Evolutionary conservation across 2,329 filamentous ascomycete species (phyloP), one percentile per base, ranked within the genome.

Genomic region (Cordyceps fumosorosea): DNA sequence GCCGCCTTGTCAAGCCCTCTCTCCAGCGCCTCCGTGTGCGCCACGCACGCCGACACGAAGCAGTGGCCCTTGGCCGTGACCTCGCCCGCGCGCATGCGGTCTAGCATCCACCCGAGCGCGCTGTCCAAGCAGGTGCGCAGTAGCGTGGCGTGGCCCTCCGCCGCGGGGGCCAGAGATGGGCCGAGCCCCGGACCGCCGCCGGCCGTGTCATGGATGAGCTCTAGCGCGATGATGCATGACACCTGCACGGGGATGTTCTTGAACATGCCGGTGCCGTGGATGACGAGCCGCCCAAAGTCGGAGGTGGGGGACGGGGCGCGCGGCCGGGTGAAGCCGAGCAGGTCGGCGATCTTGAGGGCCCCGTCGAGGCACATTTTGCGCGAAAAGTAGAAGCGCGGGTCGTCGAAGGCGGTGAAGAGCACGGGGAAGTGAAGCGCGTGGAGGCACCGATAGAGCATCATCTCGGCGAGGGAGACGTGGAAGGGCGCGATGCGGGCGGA

Each of bases 391-490:
- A 78, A 83, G 1, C 75, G 73, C 0, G 80, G 78, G 45, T 83
- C 75, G 1, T 75, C 70, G 14, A 77, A 73, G 0, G 81, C 78
- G 16, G 74, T 72, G 6, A 71, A 69, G 29, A 81, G 74, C 70
- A 79, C 78, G 0, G 78, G 78, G 44, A 82, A 79, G 64, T 88
- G 84, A 0, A 88, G 76, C 0, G 79, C 76, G 14, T 86, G 74
- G 66, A 81, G 79, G 64, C 76, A 80, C 24, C 78, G 78, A 59
- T 80, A 78, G 3, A 78, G 70, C 60, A 77, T 69, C 56, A 79
- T 70, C 62, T 81, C 78, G 0, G 74, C 72, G 7, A 80, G 64
- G 1, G 75, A 74, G 10, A 76, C 66, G 61, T 81, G 78, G 62
- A 81, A 81, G 3, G 67, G 67, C 18, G 66, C 71, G 22, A 75